Conservation (phyloP, 1,139 yeast species). For the Saccharomyces pastorianus region DNA sequence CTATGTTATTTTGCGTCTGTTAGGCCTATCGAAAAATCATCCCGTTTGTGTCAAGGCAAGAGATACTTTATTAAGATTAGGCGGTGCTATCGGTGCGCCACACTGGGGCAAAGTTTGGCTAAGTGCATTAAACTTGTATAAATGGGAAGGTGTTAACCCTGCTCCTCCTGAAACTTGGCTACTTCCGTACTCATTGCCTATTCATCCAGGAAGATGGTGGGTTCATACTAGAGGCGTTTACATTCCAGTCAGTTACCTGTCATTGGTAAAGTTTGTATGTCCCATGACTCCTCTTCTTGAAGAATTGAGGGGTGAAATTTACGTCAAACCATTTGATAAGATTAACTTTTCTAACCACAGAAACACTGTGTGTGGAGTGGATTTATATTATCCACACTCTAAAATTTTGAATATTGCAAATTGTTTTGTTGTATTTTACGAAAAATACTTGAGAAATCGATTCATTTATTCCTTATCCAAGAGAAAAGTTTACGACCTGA, state of each 20-base stretch:
- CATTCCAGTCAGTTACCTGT: conserved; percentile 75
- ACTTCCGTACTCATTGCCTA: conserved; percentile 69
- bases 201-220: conserved; percentile 99
- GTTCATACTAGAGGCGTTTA: conserved; percentile 94
- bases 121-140: conserved; percentile 67
- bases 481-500: conserved; percentile 49
- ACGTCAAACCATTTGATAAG: conserved; percentile 50
- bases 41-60: conserved; percentile 78
- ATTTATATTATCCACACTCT: conserved; percentile 89
- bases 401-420: conserved; percentile 57
- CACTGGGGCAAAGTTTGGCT: conserved; percentile 98
- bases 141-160: conserved; percentile 97
- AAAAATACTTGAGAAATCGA: conserved; percentile 59
- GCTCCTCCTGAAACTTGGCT: conserved; percentile 96
- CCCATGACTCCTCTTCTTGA: conserved; percentile 55
- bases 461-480: conserved; percentile 57
- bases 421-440: conserved; percentile 52
- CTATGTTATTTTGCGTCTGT: conserved; percentile 65
- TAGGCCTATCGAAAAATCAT: conserved; percentile 69
- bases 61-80: conserved; percentile 55
- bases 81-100: conserved; percentile 86
- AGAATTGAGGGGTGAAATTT: conserved; percentile 70
- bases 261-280: conserved; percentile 50
- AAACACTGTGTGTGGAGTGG: conserved; percentile 84
- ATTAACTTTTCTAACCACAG: conserved; percentile 67